A percentile compares a stretch with the other conserved stretches of the same genome.
Evolutionary conservation across 2,329 filamentous ascomycete genomes (phyloP).

Genomic region (Hirsutella rhossiliensis): DNA sequence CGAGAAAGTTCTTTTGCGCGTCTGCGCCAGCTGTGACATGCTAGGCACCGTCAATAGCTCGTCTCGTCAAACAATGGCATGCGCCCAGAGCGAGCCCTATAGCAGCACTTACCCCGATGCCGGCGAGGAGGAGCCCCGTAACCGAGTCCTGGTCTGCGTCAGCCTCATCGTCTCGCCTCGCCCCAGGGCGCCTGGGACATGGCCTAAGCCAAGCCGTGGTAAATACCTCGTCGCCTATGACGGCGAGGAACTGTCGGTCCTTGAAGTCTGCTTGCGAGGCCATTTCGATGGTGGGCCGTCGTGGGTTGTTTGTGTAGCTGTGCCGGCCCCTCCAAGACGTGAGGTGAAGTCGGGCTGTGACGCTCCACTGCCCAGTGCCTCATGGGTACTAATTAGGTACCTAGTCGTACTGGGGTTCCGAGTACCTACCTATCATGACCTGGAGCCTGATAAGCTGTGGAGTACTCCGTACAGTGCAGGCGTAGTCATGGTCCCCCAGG

Average conservation of each 20-base stretch:
- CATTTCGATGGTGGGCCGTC: constrained; percentile 20
- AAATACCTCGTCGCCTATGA: constrained; percentile 88
- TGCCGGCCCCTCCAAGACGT: not conserved
- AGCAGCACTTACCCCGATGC: constrained; percentile 61
- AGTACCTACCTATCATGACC: too few relatives aligned
- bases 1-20: constrained; percentile 92
- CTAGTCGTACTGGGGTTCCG: too few relatives aligned
- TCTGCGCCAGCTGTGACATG: constrained; percentile 85
- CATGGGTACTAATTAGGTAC: too few relatives aligned
- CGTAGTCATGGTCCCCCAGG: too few relatives aligned
- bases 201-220: not conserved
- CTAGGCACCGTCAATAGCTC: constrained; percentile 30
- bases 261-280: constrained; percentile 49
- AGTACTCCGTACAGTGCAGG: too few relatives aligned
- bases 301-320: not conserved
- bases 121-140: constrained; percentile 86
- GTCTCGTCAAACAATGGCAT: not conserved
- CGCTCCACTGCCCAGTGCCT: constrained; percentile 2
- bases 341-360: not conserved
- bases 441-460: too few relatives aligned
- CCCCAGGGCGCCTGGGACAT: not conserved
- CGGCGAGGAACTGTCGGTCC: constrained; percentile 90
- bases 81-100: not conserved
- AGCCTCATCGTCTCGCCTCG: constrained; percentile 5
- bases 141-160: constrained; percentile 66